Evolutionary conservation across 140 eudicot species (phyloP).

Genomic region (Oenanthe javanica): DNA sequence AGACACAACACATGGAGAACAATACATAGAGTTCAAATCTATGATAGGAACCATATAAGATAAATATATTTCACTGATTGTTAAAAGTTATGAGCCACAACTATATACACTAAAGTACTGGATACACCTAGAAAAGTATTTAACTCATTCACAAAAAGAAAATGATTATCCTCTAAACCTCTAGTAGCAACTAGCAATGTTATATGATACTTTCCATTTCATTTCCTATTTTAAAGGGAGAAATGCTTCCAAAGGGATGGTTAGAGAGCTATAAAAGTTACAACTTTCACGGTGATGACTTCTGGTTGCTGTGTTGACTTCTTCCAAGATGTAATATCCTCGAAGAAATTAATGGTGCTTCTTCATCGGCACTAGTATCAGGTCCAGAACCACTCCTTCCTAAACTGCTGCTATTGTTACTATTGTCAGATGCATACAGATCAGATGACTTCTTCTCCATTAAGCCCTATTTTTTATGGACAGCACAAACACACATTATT

Average conservation of each 20-base stretch:
- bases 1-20: neutral
- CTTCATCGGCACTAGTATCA: slow-evolving; percentile 37
- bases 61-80: neutral
- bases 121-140: neutral
- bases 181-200: neutral
- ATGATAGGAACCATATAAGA: neutral
- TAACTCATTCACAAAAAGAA: neutral
- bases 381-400: slow-evolving; percentile 8
- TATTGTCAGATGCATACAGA: slow-evolving; percentile 28
- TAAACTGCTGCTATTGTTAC: slow-evolving; percentile 16
- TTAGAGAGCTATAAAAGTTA: neutral
- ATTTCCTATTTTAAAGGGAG: neutral
- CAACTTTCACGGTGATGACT: neutral
- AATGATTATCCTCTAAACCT: neutral
- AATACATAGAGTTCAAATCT: neutral
- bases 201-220: neutral
- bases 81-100: neutral
- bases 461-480: slow-evolving; percentile 25
- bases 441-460: slow-evolving; percentile 44
- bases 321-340: slow-evolving; percentile 42
- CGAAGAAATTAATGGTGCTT: slow-evolving; percentile 45
- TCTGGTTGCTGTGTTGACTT: neutral
- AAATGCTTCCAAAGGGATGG: neutral
- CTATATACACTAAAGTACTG: neutral
- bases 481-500: neutral